These are phyloP conservation scores for Lathyrus aphaca DNA, from an alignment of 306 rosid species.

Conservation along the genomic window DNA sequence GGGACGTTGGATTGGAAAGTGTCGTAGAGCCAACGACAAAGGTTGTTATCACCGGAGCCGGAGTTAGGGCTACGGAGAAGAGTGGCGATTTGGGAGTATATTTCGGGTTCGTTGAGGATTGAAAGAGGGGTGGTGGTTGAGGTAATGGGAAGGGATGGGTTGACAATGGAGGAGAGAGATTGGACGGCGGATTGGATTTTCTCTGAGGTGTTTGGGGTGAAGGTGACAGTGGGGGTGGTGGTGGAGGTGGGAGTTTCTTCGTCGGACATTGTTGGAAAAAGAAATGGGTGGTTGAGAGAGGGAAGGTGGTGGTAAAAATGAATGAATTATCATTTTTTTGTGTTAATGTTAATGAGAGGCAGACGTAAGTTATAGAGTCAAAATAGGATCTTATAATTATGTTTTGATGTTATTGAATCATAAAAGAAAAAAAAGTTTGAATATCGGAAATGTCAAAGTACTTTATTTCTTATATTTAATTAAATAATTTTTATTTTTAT, in stretches of 20 bases:
- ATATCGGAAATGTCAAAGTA: too few species aligned
- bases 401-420: not conserved
- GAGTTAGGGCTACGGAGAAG: slow-evolving; percentile 72
- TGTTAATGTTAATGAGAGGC: not conserved
- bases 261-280: slow-evolving; percentile 35
- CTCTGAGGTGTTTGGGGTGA: slow-evolving; percentile 3
- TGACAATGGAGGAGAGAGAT: slow-evolving; percentile 58
- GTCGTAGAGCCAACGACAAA: slow-evolving; percentile 92
- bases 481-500: too few species aligned
- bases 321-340: not conserved
- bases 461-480: too few species aligned
- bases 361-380: not conserved
- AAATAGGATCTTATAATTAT: not conserved
- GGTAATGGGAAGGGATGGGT: slow-evolving; percentile 42
- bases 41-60: slow-evolving; percentile 72
- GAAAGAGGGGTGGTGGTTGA: slow-evolving; percentile 42
- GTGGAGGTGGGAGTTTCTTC: slow-evolving; percentile 26
- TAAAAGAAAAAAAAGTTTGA: too few species aligned
- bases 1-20: slow-evolving; percentile 66
- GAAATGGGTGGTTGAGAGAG: not conserved
- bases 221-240: not conserved
- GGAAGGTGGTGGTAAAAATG: not conserved
- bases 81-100: slow-evolving; percentile 50
- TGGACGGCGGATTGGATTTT: slow-evolving; percentile 46
- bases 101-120: slow-evolving; percentile 52